A percentile compares a stretch with the other conserved stretches of the same genome.
phyloP scores from a whole-genome alignment of 495 filamentous ascomycete species.

The Penicillium salamii region DNA sequence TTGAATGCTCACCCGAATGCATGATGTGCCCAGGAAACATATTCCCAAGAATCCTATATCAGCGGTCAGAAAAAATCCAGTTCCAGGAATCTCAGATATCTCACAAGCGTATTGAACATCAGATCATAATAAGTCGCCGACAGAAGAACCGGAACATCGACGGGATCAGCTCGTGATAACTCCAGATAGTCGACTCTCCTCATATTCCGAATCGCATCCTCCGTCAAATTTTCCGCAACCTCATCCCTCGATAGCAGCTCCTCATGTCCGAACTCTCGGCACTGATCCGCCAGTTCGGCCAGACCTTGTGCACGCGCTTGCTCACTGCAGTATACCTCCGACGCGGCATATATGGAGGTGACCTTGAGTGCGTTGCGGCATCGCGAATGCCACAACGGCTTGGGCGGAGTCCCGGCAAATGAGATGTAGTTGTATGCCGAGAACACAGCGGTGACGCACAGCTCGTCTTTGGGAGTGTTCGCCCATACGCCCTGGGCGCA shows the following conservation, averaged over 20 bases:
- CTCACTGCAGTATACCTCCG: constrained; percentile 32
- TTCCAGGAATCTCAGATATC: not conserved
- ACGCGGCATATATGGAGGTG: constrained; percentile 39
- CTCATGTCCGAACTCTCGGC: constrained; percentile 24
- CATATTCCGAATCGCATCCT: constrained; percentile 33
- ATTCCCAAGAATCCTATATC: constrained; percentile 33
- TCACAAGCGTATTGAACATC: constrained; percentile 36
- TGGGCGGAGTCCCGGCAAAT: constrained; percentile 27
- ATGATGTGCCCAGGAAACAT: constrained; percentile 36
- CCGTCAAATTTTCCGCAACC: constrained; percentile 36
- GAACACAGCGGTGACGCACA: constrained; percentile 37
- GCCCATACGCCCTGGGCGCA: constrained; percentile 7
- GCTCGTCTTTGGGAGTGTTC: constrained; percentile 21
- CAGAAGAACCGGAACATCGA: constrained; percentile 28
- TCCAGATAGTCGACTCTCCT: constrained; percentile 31
- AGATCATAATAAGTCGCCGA: constrained; percentile 27
- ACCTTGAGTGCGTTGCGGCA: constrained; percentile 37
- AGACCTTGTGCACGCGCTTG: constrained; percentile 27
- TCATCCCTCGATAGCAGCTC: constrained; percentile 30
- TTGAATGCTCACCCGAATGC: constrained; percentile 34
- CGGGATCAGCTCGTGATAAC: constrained; percentile 12
- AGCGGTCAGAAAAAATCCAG: not conserved
- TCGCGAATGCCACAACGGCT: constrained; percentile 24
- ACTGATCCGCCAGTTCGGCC: constrained; percentile 19
- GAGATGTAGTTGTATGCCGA: constrained; percentile 38